These are phyloP conservation scores for Exophiala oligosperma DNA, from an alignment of 2,329 filamentous ascomycete genomes.

Conservation along the genomic window DNA sequence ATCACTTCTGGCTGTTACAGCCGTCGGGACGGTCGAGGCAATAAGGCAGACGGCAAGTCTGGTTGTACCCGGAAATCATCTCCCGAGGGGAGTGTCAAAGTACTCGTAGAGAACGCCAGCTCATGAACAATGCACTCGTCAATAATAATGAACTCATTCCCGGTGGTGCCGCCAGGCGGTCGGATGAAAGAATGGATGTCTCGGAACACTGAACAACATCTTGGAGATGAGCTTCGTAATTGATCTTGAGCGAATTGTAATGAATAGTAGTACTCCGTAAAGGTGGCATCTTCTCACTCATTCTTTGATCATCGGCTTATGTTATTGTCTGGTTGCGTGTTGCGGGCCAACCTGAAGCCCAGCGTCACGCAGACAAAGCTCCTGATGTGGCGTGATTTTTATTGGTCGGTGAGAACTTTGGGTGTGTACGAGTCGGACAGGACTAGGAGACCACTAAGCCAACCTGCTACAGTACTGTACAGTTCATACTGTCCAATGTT, in stretches of 20 bases:
- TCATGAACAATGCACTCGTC: conserved; percentile 1
- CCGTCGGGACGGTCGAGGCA: background rate
- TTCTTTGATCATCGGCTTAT: background rate
- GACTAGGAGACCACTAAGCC: conserved; percentile 8
- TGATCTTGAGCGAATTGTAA: background rate
- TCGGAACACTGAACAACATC: background rate
- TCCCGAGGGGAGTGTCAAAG: background rate
- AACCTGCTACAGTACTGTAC: too few relatives aligned
- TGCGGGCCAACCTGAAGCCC: background rate
- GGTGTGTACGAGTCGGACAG: background rate
- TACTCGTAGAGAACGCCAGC: background rate
- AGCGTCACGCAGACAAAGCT: conserved; percentile 20
- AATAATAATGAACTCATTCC: background rate
- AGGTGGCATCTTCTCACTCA: conserved; percentile 6
- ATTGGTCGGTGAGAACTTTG: conserved; percentile 11
- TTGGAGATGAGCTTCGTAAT: background rate
- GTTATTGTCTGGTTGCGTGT: conserved; percentile 9
- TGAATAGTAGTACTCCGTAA: background rate
- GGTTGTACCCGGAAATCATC: background rate
- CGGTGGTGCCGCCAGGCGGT: background rate
- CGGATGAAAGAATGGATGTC: conserved; percentile 1
- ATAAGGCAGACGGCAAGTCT: background rate
- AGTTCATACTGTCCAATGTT: too few relatives aligned
- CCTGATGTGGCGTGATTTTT: conserved; percentile 21
- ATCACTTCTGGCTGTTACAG: background rate